phyloP scores from a whole-genome alignment of 1,139 yeast genomes.

The Pichia sp. region DNA sequence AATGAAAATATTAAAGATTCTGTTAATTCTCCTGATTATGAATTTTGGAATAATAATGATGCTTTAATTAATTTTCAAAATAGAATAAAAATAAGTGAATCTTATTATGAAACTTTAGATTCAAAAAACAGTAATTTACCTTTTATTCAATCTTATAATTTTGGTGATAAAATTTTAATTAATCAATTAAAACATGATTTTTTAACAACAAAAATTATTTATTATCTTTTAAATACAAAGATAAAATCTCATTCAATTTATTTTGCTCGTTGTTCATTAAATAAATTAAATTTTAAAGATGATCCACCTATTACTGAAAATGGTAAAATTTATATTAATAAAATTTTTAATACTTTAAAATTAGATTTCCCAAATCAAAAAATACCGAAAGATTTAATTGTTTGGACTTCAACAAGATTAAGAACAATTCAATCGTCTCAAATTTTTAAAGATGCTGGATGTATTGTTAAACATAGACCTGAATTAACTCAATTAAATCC shows the following conservation, averaged over 20 bases:
- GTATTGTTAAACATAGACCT: slow-evolving; percentile 65
- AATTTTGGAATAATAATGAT: slow-evolving; percentile 57
- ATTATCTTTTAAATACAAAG: slow-evolving; percentile 81
- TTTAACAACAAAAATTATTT: slow-evolving; percentile 80
- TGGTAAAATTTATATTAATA: slow-evolving; percentile 50
- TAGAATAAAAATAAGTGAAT: slow-evolving; percentile 38
- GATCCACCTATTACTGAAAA: slow-evolving; percentile 65
- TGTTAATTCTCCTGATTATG: slow-evolving; percentile 81
- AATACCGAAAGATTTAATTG: slow-evolving; percentile 49
- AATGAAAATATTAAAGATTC: slow-evolving; percentile 82
- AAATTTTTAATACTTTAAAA: slow-evolving; percentile 35
- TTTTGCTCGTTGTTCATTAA: slow-evolving; percentile 77
- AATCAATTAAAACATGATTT: slow-evolving; percentile 83
- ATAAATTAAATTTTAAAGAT: slow-evolving; percentile 44
- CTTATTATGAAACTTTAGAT: slow-evolving; percentile 42
- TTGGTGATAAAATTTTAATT: slow-evolving; percentile 80
- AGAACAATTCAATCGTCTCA: slow-evolving; percentile 79
- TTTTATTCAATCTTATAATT: slow-evolving; percentile 79
- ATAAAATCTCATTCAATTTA: slow-evolving; percentile 81
- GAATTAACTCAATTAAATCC: slow-evolving; percentile 87
- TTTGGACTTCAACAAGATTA: slow-evolving; percentile 89
- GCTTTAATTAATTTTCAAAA: slow-evolving; percentile 54
- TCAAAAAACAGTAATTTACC: slow-evolving; percentile 40
- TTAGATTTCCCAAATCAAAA: slow-evolving; percentile 33
- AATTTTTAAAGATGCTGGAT: slow-evolving; percentile 51